Conservation (phyloP, 257 asterid genomes). For the Penstemon eatonii region DNA sequence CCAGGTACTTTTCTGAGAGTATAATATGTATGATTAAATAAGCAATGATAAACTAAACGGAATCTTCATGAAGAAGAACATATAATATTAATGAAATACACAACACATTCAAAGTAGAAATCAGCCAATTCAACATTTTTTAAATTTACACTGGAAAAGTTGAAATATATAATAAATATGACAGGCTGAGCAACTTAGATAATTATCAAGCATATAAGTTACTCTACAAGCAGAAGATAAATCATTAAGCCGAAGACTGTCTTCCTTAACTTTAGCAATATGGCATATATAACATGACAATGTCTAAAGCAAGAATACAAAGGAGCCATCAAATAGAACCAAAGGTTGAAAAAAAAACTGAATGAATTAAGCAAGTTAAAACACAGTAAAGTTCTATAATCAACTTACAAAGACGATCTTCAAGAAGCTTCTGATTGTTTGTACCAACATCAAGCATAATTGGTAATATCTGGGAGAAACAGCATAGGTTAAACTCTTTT, state of each 20-base stretch:
- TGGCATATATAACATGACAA: neutral
- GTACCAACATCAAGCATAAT: slow-evolving; percentile 99
- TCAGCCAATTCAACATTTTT: slow-evolving; percentile 20
- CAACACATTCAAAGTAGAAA: neutral
- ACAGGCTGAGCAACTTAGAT: too few relatives aligned
- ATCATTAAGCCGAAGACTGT: too few relatives aligned
- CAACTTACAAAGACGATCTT: slow-evolving; percentile 91
- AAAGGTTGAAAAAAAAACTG: slow-evolving; percentile 21
- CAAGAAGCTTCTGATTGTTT: slow-evolving; percentile 89
- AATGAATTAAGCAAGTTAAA: slow-evolving; percentile 14
- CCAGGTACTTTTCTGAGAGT: slow-evolving; percentile 15
- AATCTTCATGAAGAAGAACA: slow-evolving; percentile 4
- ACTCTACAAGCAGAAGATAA: too few relatives aligned
- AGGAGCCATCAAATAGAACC: slow-evolving; percentile 21
- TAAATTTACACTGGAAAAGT: neutral
- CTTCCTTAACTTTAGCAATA: neutral
- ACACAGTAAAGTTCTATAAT: slow-evolving; percentile 22
- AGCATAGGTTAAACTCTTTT: slow-evolving; percentile 20
- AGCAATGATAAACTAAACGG: too few relatives aligned
- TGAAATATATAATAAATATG: too few relatives aligned
- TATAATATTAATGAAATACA: slow-evolving; percentile 9
- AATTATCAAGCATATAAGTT: too few relatives aligned
- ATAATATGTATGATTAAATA: neutral
- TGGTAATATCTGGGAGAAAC: slow-evolving; percentile 73
- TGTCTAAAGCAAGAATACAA: slow-evolving; percentile 22